Base-by-base conservation (phyloP, 306 rosid genomes). In the Vachellia collinsii region DNA sequence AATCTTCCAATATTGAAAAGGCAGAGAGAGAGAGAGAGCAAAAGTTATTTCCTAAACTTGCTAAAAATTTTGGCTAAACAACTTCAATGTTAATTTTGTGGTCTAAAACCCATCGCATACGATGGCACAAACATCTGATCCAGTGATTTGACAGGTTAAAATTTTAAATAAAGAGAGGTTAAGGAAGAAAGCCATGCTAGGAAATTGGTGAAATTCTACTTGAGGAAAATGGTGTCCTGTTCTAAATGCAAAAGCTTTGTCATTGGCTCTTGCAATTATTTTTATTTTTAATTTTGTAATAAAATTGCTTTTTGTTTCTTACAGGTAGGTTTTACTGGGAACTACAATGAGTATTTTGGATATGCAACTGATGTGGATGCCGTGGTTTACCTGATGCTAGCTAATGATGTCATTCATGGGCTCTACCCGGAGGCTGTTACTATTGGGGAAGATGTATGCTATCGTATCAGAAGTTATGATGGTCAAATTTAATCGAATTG, bases 391-490 rank as follows among this genome's bases (percentile, higher is more conserved):
- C 85, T 96, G 88, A 96, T 96, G 99, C 92, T 96, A 84, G 98
- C 90, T 77, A 96, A 96, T 79, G 99, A 96, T 91, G 43, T 96
- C 84, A 93, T 96, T 85, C 99, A 88, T 29, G 99, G 99, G 56
- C 98, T 96, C 74, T 93, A 78, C 84, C 98, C 99, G 1, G 97
- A 93, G 83, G 97, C 98, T 83, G 83, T 96, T 80, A 64, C 87
- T 72, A 75, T 96, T 84, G 99, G 99, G 83, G 99, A 96, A 93
- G 99, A 96, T 90, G 98, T 96, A 93, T 72, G 93, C 72, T 80
- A 69, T 74, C 72, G 81, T 83, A 61, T 78, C 79, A 51, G 59
- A 82, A 82, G 74, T 83, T 38, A 4, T 56, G 42, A 23, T 67
- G 41, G 61, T 58, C 54, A 8, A 62, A 72, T 65, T 75, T 56